phyloP scores from a whole-genome alignment of 768 basidiomycete genomes.

The Dioszegia crocea region DNA sequence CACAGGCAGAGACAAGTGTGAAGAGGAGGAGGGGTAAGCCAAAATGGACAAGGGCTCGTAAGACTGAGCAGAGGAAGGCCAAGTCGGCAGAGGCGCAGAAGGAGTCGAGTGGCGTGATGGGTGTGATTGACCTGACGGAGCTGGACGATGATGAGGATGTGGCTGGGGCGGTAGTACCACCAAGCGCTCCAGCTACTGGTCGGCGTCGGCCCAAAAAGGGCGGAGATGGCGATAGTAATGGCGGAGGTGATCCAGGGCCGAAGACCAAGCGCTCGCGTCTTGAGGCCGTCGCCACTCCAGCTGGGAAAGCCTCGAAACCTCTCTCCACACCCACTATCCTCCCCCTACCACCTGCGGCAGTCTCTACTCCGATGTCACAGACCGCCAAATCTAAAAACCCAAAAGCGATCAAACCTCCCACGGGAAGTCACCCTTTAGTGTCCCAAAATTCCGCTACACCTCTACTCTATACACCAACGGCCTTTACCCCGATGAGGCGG shows the following conservation, averaged over 20 bases:
- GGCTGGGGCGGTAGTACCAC: background rate
- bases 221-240: too few relatives aligned
- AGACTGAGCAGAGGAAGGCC: background rate
- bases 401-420: too few relatives aligned
- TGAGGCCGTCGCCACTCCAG: background rate
- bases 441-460: too few relatives aligned
- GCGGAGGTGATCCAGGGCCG: slow-evolving; percentile 1
- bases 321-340: too few relatives aligned
- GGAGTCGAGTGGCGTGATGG: background rate
- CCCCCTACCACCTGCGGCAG: too few relatives aligned
- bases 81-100: background rate
- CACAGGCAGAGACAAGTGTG: too few relatives aligned
- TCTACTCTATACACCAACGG: background rate
- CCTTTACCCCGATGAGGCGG: slow-evolving; percentile 7
- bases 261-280: background rate
- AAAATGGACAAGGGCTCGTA: background rate
- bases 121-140: background rate
- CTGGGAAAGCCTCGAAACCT: background rate
- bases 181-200: too few relatives aligned
- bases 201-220: too few relatives aligned
- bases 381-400: too few relatives aligned
- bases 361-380: too few relatives aligned
- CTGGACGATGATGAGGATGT: background rate
- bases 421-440: too few relatives aligned
- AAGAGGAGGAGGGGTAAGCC: background rate